phyloP scores from a whole-genome alignment of 352 stramenopile genomes.

The Pythium scleroteichum region DNA sequence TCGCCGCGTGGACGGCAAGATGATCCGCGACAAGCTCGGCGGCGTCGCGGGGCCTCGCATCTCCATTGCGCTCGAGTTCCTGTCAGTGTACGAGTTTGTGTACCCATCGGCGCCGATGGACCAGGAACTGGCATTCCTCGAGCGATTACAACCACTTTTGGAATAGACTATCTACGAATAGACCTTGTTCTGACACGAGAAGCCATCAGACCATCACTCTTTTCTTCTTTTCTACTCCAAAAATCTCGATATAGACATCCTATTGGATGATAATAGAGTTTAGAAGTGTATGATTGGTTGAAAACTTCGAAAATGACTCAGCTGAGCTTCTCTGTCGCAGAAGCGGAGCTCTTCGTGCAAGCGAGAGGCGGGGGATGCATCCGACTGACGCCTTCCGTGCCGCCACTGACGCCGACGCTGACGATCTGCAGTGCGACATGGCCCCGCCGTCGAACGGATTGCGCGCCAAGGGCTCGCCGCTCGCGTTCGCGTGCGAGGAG shows the following conservation, averaged over 20 bases:
- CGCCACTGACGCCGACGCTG: neutral
- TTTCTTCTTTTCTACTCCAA: neutral
- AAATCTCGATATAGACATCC: too few relatives aligned
- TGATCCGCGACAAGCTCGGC: slow-evolving; percentile 43
- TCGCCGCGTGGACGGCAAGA: slow-evolving; percentile 52
- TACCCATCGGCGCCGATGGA: slow-evolving; percentile 26
- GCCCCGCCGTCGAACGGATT: slow-evolving; percentile 24
- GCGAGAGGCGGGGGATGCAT: slow-evolving; percentile 8
- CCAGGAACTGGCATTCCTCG: slow-evolving; percentile 23
- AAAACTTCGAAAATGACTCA: slow-evolving; percentile 1
- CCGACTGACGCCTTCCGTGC: neutral
- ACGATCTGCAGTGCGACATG: neutral
- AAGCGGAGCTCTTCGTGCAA: neutral
- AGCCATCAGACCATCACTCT: slow-evolving; percentile 13
- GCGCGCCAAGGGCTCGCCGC: slow-evolving; percentile 19
- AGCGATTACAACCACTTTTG: slow-evolving; percentile 24
- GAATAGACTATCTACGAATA: slow-evolving; percentile 12
- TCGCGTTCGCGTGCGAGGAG: slow-evolving; percentile 29
- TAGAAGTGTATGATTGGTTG: slow-evolving; percentile 1
- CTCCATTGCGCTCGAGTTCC: slow-evolving; percentile 47
- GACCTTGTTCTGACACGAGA: slow-evolving; percentile 11
- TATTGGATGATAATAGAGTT: too few relatives aligned
- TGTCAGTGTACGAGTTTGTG: slow-evolving; percentile 60
- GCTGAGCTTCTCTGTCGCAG: slow-evolving; percentile 9
- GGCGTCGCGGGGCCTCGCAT: slow-evolving; percentile 39